Conservation (phyloP, 2,329 filamentous ascomycete species). For the Podosphaera xanthii region DNA sequence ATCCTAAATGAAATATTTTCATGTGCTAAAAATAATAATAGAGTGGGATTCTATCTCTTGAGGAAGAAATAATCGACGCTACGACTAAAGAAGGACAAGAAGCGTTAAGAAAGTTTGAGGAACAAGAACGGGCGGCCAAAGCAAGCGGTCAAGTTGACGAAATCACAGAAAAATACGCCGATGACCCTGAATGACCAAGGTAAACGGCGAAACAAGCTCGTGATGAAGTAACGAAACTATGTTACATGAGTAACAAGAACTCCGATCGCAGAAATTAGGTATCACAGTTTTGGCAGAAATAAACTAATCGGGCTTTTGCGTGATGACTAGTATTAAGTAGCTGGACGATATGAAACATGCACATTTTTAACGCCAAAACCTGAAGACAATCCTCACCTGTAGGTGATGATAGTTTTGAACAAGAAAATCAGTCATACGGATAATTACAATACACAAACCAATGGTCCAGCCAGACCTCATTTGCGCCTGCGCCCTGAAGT, state of each 20-base stretch:
- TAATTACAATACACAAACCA: no score
- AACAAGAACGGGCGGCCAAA: constrained; percentile 20
- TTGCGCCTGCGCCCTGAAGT: not conserved
- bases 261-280: no score
- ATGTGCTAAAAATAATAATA: constrained; percentile 14
- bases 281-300: no score
- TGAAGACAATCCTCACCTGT: not conserved
- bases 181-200: constrained; percentile 16
- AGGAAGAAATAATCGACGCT: constrained; percentile 85
- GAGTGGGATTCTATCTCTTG: constrained; percentile 72
- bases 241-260: not conserved
- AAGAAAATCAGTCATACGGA: no score
- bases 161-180: constrained; percentile 11
- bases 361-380: not conserved
- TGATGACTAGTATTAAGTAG: no score
- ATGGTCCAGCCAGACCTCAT: not conserved
- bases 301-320: no score
- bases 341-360: not conserved
- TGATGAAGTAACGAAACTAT: not conserved
- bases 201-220: not conserved
- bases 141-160: constrained; percentile 5
- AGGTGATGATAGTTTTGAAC: no score
- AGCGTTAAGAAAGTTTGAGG: constrained; percentile 52
- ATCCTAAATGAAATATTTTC: not conserved
- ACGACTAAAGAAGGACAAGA: constrained; percentile 71